Conservation (phyloP, 2,329 filamentous ascomycete species). For the Aspergillus awamori region DNA sequence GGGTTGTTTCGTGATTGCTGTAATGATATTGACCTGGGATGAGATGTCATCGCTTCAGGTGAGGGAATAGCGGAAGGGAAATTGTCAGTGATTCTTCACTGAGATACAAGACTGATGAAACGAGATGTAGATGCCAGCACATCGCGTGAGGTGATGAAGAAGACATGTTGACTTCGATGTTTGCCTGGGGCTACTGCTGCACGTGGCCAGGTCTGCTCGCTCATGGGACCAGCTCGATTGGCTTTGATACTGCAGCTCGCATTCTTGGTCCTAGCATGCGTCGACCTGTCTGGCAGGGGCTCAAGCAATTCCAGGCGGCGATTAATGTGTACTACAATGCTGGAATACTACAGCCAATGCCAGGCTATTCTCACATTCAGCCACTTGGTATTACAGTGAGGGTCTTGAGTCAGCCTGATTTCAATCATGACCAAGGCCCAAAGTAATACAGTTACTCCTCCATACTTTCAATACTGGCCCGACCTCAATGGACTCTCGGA, state of each 20-base stretch:
- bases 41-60: too few relatives aligned
- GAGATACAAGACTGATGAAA: too few relatives aligned
- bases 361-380: neutral
- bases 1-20: too few relatives aligned
- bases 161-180: neutral
- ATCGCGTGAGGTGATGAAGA: neutral
- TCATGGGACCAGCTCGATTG: neutral
- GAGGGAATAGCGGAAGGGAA: too few relatives aligned
- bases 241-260: neutral
- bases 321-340: neutral
- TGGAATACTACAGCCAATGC: neutral
- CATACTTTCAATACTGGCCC: slow-evolving; percentile 16
- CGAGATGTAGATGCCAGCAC: neutral
- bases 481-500: slow-evolving; percentile 21
- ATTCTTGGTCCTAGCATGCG: neutral
- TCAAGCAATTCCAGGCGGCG: neutral
- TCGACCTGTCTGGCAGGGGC: neutral
- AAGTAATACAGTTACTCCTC: slow-evolving; percentile 19
- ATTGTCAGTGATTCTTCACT: too few relatives aligned
- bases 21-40: too few relatives aligned
- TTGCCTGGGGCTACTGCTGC: neutral
- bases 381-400: neutral
- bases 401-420: neutral
- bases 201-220: neutral
- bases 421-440: neutral